phyloP scores from a whole-genome alignment of 2,329 filamentous ascomycete species.

The Aspergillus puulaauensis region DNA sequence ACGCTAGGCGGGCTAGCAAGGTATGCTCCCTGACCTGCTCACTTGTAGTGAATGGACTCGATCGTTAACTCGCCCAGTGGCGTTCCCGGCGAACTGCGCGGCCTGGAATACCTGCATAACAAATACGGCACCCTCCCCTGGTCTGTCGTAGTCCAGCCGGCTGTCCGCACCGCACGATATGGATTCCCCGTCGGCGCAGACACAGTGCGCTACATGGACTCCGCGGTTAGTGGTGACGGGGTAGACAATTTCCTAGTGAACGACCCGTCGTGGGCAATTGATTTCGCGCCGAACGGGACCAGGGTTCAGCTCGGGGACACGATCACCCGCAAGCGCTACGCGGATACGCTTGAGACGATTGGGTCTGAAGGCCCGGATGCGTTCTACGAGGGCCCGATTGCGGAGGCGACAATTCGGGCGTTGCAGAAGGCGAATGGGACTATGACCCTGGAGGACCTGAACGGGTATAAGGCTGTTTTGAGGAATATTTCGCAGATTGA shows the following conservation, averaged over 20 bases:
- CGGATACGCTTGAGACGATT: constrained; percentile 74
- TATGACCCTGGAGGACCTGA: constrained; percentile 78
- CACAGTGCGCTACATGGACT: constrained; percentile 69
- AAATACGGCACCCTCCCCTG: constrained; percentile 64
- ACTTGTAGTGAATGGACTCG: no score
- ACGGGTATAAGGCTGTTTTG: constrained; percentile 67
- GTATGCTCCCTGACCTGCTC: constrained; percentile 26
- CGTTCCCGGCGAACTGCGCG: constrained; percentile 64
- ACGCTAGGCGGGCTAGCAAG: constrained; percentile 70
- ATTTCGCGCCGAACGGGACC: constrained; percentile 83
- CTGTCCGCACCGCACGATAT: constrained; percentile 69
- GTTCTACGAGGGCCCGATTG: constrained; percentile 73
- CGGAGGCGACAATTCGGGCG: constrained; percentile 69
- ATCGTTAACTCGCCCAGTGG: constrained; percentile 40
- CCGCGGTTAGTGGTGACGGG: constrained; percentile 46
- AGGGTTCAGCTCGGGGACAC: constrained; percentile 70
- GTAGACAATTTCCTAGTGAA: constrained; percentile 65
- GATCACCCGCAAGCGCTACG: constrained; percentile 79
- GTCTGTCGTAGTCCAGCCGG: constrained; percentile 70
- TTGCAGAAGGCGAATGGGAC: constrained; percentile 73
- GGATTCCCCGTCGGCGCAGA: constrained; percentile 76
- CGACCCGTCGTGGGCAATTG: constrained; percentile 77
- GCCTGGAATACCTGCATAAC: constrained; percentile 73
- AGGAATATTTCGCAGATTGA: constrained; percentile 63
- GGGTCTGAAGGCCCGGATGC: constrained; percentile 69